phyloP scores from a whole-genome alignment of 2,329 filamentous ascomycete species.

The Tolypocladium endophyticum region DNA sequence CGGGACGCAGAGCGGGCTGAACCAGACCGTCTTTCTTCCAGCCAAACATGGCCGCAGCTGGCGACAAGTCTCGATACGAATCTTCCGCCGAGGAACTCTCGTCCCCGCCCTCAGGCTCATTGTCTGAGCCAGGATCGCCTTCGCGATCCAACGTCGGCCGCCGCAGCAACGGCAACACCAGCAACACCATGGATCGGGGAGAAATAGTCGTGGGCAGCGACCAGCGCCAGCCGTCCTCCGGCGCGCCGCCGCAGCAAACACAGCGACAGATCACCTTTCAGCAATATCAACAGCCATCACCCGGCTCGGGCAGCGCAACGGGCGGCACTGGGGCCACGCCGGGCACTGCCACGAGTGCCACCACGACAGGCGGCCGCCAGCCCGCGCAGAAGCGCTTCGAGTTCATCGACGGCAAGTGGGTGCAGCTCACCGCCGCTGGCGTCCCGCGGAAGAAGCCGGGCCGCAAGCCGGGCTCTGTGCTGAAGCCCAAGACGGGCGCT shows the following conservation, averaged over 20 bases:
- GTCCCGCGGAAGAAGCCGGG: constrained; percentile 53
- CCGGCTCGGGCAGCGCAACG: constrained; percentile 4
- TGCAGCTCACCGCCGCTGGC: constrained; percentile 46
- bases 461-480: constrained; percentile 49
- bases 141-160: constrained; percentile 21
- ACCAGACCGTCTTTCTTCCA: not conserved
- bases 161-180: constrained; percentile 11
- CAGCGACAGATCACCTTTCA: constrained; percentile 15
- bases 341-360: constrained; percentile 12
- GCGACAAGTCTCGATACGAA: constrained; percentile 28
- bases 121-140: constrained; percentile 38
- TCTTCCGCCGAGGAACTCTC: constrained; percentile 39
- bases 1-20: not conserved
- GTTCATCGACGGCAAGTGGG: constrained; percentile 27
- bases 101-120: constrained; percentile 38
- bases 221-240: constrained; percentile 10
- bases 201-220: constrained; percentile 38
- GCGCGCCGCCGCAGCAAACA: constrained; percentile 1
- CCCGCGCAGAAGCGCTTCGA: constrained; percentile 19
- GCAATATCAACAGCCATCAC: constrained; percentile 12
- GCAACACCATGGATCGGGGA: constrained; percentile 27
- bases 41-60: constrained; percentile 16
- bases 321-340: not conserved
- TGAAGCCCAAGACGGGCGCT: constrained; percentile 28
- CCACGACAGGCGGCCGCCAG: constrained; percentile 7